A percentile compares a stretch with the other conserved stretches of the same genome.
Evolutionary conservation across 1,284 basidiomycete genomes (phyloP).

Genomic region (Malassezia brasiliensis): DNA sequence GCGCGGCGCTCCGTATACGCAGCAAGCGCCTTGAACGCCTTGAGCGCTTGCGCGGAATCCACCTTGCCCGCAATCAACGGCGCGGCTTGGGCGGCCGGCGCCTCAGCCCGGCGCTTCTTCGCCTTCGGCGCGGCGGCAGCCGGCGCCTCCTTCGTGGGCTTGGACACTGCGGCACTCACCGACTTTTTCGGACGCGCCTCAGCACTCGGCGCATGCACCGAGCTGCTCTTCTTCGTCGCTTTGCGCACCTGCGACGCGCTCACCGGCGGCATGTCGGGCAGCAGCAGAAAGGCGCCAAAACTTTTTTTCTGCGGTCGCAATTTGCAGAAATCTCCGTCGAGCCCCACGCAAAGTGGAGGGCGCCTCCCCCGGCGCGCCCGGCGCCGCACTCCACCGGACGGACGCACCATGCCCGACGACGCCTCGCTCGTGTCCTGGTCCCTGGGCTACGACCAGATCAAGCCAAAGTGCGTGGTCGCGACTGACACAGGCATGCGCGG

Average conservation of each 20-base stretch:
- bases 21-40: constrained; percentile 36
- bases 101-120: background rate
- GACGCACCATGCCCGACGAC: background rate
- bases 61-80: constrained; percentile 22
- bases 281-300: background rate
- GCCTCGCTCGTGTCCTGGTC: constrained; percentile 11
- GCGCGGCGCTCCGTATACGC: constrained; percentile 21
- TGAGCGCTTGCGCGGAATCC: constrained; percentile 27
- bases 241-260: background rate
- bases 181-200: background rate
- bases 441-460: constrained; percentile 1
- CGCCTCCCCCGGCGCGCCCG: too few relatives aligned
- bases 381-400: too few relatives aligned
- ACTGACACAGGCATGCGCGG: background rate
- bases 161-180: background rate
- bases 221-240: background rate
- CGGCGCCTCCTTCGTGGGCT: background rate
- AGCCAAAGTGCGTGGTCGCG: constrained; percentile 5
- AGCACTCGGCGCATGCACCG: background rate
- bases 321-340: too few relatives aligned
- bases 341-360: background rate
- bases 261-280: background rate
- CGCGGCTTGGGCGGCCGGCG: background rate
- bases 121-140: background rate
- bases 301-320: background rate